Percentiles rank a stretch among this genome's conserved stretches.
phyloP scores from a whole-genome alignment of 1,284 basidiomycete genomes.

The Apiotrichum gracile region DNA sequence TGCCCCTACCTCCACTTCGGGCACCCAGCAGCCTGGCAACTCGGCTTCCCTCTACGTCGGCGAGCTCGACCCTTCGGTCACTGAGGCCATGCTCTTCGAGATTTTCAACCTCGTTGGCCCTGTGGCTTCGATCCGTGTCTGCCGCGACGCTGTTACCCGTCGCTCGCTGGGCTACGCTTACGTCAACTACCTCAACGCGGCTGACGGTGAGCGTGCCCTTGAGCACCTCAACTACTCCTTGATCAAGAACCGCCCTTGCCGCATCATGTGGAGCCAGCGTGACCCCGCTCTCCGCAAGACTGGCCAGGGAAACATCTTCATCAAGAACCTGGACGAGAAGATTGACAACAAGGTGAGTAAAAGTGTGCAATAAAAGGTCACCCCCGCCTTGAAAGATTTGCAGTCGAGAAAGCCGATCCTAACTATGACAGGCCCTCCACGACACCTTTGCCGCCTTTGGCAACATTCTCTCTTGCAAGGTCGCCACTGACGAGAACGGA shows the following conservation, averaged over 20 bases:
- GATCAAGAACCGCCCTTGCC: slow-evolving; percentile 97
- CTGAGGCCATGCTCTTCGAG: slow-evolving; percentile 99
- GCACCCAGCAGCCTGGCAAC: slow-evolving; percentile 59
- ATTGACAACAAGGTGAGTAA: slow-evolving; percentile 92
- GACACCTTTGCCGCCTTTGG: slow-evolving; percentile 99
- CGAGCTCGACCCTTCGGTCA: slow-evolving; percentile 95
- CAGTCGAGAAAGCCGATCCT: not conserved
- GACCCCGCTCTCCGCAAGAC: slow-evolving; percentile 99
- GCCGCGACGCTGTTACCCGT: slow-evolving; percentile 98
- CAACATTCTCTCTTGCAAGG: slow-evolving; percentile 98
- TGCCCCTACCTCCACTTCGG: slow-evolving; percentile 54
- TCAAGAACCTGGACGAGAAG: slow-evolving; percentile 97
- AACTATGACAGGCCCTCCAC: slow-evolving; percentile 74
- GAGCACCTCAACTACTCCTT: slow-evolving; percentile 99
- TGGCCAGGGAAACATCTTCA: slow-evolving; percentile 99
- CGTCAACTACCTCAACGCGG: slow-evolving; percentile 96
- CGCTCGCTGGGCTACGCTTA: slow-evolving; percentile 99
- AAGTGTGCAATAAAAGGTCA: too few relatives aligned
- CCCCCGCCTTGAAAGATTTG: too few relatives aligned
- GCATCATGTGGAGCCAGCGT: slow-evolving; percentile 99
- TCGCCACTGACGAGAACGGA: slow-evolving; percentile 88
- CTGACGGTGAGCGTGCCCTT: slow-evolving; percentile 97
- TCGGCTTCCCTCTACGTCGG: slow-evolving; percentile 97
- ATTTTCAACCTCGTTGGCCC: slow-evolving; percentile 99
- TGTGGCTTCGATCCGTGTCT: slow-evolving; percentile 98